Evolutionary conservation across 176 grass and related monocot species (phyloP), one percentile per base, ranked within the genome.

Genomic region (Elaeis guineensis): DNA sequence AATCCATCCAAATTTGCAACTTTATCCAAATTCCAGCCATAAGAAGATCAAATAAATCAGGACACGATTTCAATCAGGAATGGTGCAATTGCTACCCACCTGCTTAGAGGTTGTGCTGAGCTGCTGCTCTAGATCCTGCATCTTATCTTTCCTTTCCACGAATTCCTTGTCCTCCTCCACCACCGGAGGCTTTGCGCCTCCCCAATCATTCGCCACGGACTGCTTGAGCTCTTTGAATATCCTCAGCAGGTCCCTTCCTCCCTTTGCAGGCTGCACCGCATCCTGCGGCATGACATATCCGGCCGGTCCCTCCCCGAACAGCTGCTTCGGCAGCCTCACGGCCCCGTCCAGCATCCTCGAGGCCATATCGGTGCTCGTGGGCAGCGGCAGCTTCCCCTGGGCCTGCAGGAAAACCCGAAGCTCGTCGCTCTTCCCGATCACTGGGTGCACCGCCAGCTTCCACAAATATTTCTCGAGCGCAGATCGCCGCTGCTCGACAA

Each of bases 191-290:
- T 75, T 86, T 20, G 82, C 73, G 2, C 87, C 93, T 5, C 70
- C 87, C 93, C 93, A 97, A 15, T 98, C 93, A 3, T 80, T 80
- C 4, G 80, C 77, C 17, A 98, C 67, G 0, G 83, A 79, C 76
- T 89, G 93, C 79, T 91, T 98, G 30, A 92, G 65, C 76, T 98
- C 93, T 59, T 98, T 98, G 62, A 98, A 98, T 29, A 98, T 81
- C 58, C 93, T 81, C 11, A 98, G 70, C 51, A 97, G 72, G 69
- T 98, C 93, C 66, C 87, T 89, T 8, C 93, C 93, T 0, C 93
- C 93, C 81, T 89, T 98, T 53, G 93, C 93, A 1, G 87, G 87
- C 67, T 97, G 93, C 74, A 98, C 93, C 2, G 89, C 93, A 17
- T 92, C 93, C 75, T 97, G 84, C 0, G 84, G 93, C 17, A 78